Percentiles rank a stretch among this genome's conserved stretches.
These are phyloP conservation scores for Umbelopsis vinacea DNA, from an alignment of 192 early-diverging fungal genomes.

Conservation along the genomic window DNA sequence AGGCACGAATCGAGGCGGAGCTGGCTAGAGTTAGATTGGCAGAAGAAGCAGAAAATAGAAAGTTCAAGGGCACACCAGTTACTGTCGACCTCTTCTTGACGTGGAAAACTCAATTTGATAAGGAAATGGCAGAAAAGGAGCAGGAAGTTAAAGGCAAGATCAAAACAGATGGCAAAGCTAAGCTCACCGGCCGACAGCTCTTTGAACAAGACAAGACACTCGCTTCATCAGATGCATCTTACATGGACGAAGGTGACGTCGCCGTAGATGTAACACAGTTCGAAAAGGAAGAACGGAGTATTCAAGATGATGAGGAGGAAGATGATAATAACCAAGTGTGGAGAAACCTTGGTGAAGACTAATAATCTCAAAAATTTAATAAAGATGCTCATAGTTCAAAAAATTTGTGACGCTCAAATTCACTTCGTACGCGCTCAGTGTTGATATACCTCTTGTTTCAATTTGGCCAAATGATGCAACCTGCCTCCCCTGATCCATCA, in stretches of 20 bases:
- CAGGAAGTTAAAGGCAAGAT: constrained; percentile 39
- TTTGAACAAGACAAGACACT: constrained; percentile 91
- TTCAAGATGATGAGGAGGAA: constrained; percentile 61
- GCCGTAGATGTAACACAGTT: constrained; percentile 80
- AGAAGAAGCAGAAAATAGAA: constrained; percentile 72
- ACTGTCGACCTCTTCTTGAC: constrained; percentile 74
- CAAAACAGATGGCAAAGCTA: constrained; percentile 42
- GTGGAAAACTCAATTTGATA: constrained; percentile 83
- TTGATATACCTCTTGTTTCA: background rate
- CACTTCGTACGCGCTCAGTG: background rate
- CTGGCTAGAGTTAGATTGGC: constrained; percentile 63
- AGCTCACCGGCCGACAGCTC: constrained; percentile 75
- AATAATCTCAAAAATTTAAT: background rate
- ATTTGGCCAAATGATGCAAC: constrained; percentile 10
- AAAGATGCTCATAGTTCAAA: background rate
- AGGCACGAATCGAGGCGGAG: constrained; percentile 46
- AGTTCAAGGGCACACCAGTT: constrained; percentile 84
- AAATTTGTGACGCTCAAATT: constrained; percentile 20
- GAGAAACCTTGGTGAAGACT: constrained; percentile 36
- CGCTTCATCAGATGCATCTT: constrained; percentile 79
- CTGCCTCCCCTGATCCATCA: constrained; percentile 14
- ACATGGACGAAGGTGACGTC: constrained; percentile 86
- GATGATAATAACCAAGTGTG: constrained; percentile 64
- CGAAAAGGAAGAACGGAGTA: constrained; percentile 62
- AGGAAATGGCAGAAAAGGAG: constrained; percentile 64